Base-by-base conservation (phyloP, 2,329 filamentous ascomycete species). In the Penicillium concentricum region DNA sequence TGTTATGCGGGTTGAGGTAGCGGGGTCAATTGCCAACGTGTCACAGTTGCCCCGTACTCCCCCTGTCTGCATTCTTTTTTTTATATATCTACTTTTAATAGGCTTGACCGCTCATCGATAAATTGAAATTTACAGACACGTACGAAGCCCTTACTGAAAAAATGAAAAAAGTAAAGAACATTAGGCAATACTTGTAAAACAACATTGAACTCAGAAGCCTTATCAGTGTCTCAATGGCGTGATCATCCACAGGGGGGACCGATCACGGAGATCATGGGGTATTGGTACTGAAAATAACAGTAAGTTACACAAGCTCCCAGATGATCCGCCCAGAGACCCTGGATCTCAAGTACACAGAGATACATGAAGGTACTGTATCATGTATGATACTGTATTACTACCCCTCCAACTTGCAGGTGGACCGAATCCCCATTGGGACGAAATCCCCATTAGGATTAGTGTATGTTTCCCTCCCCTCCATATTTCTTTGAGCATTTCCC, bases 391-490 rank as follows among this genome's bases (percentile, higher is more conserved):
- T 1, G 24, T 52, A 56, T 18, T 22, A 16, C 13, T 46, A 41
- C 48, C 48, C 54, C 54, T 56, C 48, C 35, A 51, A 49, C 22
- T 26, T 45, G 20, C 5, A 10, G 12, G 48, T 46, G 39, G 48
- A 44, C 35, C 28, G 46, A 41, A 1, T 13, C 42, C 22, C 28
- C 26, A 39, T 56, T 57, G n/a, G 64, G 49, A 35, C 32, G 20
- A 56, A 41, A 4, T 9, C 42, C 22, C 34, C 26, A 34, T 56
- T 57, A 5, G 64, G 58, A 24, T 65, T 66, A 66, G 64, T 30
- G 58, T 63, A 55, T 51, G 59, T 61, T 61, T 60, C 56, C 56
- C 60, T 51, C 58, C 53, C 49, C 49, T 51, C 49, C 49, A 35
- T 51, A 51, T 51, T 51, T 51, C 49, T 51, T 51, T 32, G 28